Evolutionary conservation across 352 stramenopile genomes (phyloP), one percentile per base, ranked within the genome.

Genomic region (Globisporangium canariense): DNA sequence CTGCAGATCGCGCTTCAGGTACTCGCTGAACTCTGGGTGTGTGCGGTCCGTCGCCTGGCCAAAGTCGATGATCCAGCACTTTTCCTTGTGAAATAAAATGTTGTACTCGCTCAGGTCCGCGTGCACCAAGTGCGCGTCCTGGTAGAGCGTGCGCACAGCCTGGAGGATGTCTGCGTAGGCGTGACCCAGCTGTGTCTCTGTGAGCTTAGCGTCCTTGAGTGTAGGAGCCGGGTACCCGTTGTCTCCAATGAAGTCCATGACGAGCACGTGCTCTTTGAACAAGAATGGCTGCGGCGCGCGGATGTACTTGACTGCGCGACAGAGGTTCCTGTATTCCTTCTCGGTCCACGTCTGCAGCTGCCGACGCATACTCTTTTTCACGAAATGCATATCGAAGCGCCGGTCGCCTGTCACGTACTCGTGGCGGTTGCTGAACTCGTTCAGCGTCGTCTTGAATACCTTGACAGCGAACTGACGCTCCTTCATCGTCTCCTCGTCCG

Each of bases 31-130:
- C 38, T 83, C 69, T 1, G 89, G 88, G 55, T 97, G 92, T 3
- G 77, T 84, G 5, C 75, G 66, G 66, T 97, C 89, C 30, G 97
- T 83, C 8, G 89, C 81, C 67, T 98, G 92, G 1, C 87, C 89
- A 79, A 98, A 97, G 68, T 98, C 92, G 68, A 98, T 97, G 13
- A 98, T 86, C 87, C 68, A 97, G 65, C 74, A 77, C 58, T 69
- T 80, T 49, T 80, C 78, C 69, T 79, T 84, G 54, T 65, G 73
- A 32, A 91, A 83, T 13, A 98, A 70, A 20, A 98, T 89, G 67
- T 98, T 98, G 78, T 97, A 97, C 68, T 91, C 83, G 67, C 80
- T 90, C 64, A 91, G 71, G 49, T 91, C 83, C 11, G 75, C 76
- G 45, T 91, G 83, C 0, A 91, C 77, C 40, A 91, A 68, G 55